These are phyloP conservation scores for Luvunga scandens DNA, from an alignment of 345 rosid species.

Conservation along the genomic window DNA sequence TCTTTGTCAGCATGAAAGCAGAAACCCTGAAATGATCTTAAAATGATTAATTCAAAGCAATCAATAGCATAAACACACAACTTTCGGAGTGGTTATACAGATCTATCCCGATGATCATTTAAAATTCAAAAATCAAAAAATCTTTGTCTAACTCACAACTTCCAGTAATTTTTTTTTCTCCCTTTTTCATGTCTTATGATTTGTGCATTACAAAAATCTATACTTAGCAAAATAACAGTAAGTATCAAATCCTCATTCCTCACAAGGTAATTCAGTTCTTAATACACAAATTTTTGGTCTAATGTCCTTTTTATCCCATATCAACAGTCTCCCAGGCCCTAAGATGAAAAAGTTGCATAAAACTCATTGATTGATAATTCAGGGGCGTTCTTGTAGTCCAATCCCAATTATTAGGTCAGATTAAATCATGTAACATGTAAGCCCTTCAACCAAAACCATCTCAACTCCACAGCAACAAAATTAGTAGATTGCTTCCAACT, in stretches of 20 bases:
- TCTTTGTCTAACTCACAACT: not conserved
- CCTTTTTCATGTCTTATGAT: not conserved
- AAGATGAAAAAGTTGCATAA: not conserved
- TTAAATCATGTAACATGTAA: not conserved
- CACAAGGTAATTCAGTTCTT: not conserved
- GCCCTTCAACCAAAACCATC: not conserved
- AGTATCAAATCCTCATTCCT: not conserved
- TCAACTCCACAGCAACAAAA: not conserved
- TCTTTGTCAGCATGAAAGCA: slow-evolving; percentile 73
- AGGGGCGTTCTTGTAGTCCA: not conserved
- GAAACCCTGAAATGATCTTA: slow-evolving; percentile 50
- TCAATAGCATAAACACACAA: not conserved
- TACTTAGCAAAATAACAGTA: not conserved
- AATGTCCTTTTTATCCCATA: not conserved
- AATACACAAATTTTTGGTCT: not conserved
- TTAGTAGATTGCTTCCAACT: too few species aligned
- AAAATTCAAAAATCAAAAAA: not conserved
- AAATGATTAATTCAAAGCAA: slow-evolving; percentile 2
- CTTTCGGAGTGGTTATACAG: not conserved
- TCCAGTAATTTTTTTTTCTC: not conserved
- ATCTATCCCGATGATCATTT: not conserved
- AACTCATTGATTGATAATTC: not conserved
- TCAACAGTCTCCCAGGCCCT: not conserved
- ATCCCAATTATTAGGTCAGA: not conserved
- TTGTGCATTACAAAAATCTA: not conserved